Conservation (phyloP, 305 asterid genomes). For the Plantago lanceolata region DNA sequence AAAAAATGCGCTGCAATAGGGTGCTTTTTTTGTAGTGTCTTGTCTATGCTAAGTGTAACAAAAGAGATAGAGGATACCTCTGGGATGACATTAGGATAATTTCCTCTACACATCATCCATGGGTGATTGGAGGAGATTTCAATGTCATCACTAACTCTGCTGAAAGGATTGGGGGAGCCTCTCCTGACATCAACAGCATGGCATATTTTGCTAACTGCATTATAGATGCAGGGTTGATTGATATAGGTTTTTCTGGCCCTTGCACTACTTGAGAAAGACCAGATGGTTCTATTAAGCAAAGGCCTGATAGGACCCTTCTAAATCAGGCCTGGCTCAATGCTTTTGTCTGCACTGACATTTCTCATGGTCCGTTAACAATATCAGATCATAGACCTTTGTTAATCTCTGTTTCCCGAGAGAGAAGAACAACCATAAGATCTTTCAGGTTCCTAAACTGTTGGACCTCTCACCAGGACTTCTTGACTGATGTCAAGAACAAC, state of each 20-base stretch:
- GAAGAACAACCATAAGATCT: not conserved
- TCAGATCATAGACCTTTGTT: not conserved
- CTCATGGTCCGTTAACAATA: not conserved
- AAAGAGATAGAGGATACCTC: not conserved
- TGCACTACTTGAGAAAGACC: not conserved
- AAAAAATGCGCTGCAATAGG: no score
- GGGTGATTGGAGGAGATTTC: not conserved
- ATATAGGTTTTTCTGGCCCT: not conserved
- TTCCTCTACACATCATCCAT: no score
- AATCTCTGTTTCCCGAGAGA: accelerated
- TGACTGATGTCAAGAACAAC: not conserved
- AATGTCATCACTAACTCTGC: not conserved
- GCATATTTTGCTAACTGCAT: not conserved
- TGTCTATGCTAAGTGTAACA: not conserved
- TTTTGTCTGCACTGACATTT: not conserved
- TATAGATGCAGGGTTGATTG: not conserved
- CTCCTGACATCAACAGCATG: not conserved
- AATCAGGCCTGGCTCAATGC: not conserved
- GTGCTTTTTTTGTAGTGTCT: no score
- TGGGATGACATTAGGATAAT: not conserved
- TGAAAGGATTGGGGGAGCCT: not conserved
- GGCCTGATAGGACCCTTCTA: not conserved
- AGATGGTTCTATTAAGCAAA: not conserved
- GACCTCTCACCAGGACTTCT: not conserved
- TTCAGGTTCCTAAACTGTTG: not conserved